Evolutionary conservation across 805 yeast species (phyloP).

Genomic region (Barnettozyma populi): DNA sequence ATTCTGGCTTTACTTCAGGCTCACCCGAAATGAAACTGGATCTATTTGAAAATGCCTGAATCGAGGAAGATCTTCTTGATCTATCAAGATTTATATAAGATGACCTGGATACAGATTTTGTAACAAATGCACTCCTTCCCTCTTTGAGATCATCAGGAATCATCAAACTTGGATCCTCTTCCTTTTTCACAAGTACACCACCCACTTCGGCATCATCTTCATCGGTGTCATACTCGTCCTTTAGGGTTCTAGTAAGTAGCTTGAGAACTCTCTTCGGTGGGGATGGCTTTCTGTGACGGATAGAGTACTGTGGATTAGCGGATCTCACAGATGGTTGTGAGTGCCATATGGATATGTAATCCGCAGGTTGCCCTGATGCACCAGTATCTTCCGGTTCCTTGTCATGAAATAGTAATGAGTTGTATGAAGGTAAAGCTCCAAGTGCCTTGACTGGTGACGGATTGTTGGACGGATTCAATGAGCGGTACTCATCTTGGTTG

Average conservation of each 20-base stretch:
- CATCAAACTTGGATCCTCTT: constrained; percentile 8
- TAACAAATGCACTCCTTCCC: constrained; percentile 16
- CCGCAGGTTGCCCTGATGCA: constrained; percentile 13
- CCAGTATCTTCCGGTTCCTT: constrained; percentile 16
- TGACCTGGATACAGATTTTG: constrained; percentile 21
- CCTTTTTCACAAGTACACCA: constrained; percentile 5
- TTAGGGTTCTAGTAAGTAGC: constrained; percentile 15
- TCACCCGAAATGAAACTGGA: neutral
- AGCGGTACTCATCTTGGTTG: constrained; percentile 4
- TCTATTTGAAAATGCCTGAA: neutral
- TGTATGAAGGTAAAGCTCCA: constrained; percentile 18
- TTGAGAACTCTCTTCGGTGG: constrained; percentile 21
- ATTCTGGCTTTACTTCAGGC: neutral
- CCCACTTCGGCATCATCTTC: constrained; percentile 7
- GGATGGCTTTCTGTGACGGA: constrained; percentile 12
- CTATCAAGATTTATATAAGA: constrained; percentile 18
- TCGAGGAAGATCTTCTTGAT: constrained; percentile 16
- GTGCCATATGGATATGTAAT: constrained; percentile 25
- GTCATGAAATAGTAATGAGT: constrained; percentile 21
- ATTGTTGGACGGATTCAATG: constrained; percentile 7
- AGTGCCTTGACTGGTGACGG: constrained; percentile 5
- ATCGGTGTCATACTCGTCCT: constrained; percentile 10
- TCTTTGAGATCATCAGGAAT: constrained; percentile 5
- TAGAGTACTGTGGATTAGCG: constrained; percentile 21
- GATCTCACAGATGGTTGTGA: constrained; percentile 26